Base-by-base conservation (phyloP, 176 grass and related monocot genomes). In the Bolboschoenus planiculmis region DNA sequence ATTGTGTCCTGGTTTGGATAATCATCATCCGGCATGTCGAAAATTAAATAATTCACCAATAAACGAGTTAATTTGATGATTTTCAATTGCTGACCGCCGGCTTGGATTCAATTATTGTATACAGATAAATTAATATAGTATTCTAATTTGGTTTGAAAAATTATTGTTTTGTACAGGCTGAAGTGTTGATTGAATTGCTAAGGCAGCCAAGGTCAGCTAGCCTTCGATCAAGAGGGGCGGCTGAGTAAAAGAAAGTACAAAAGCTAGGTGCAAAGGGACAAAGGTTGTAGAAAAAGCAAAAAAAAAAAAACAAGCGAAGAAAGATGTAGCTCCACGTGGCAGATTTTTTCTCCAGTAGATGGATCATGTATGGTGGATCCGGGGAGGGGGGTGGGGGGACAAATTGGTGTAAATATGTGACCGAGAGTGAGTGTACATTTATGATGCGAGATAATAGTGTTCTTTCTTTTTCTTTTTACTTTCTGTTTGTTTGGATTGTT, bases 351-450 rank as follows among this genome's bases (percentile, higher is more conserved):
- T 8, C 31, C 8, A 8, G 58, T 15, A 61, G 57, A 44, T 51
- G 71, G n/a, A 44, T 64, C 24, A 46, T 76, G 11, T 15, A 10
- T 50, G 42, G 24, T 46, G 71, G 23, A 61, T 63, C n/a, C n/a
- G n/a, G n/a, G 58, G 79, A 29, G 24, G 39, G 13, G 16, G 10
- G 1, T 0, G 18, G 18, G 40, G 8, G 20, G 79, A 20, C 14
- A 2, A 53, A 18, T 63, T 37, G 79, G 21, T 82, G 79, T 76
- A 84, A 77, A 84, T 75, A 76, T 93, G 87, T 80, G 91, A 88
- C 85, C 85, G 65, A 86, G 76, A 93, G 85, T 80, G 89, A 90
- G 87, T 88, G 93, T 91, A 97, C 71, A 93, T 90, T 89, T 85
- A 79, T 86, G 68, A 84, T 89, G 85, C 91, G 91, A 90, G 88